phyloP scores from a whole-genome alignment of 805 yeast species.

The Barnettozyma californica region DNA sequence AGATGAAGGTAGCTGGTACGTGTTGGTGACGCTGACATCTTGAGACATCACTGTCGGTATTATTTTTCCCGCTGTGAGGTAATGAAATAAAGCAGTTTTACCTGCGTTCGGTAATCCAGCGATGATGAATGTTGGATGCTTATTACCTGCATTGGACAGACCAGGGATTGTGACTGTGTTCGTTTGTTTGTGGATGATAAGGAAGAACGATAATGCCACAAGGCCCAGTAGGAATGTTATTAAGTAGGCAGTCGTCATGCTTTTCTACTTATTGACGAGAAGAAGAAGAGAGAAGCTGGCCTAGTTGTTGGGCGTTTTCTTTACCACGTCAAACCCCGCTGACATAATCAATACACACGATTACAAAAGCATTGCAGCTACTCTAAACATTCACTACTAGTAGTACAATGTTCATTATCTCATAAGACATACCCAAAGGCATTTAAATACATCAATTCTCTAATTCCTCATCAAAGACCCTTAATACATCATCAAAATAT shows the following conservation, averaged over 20 bases:
- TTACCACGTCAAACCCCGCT: background rate
- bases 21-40: slow-evolving; percentile 37
- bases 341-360: background rate
- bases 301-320: background rate
- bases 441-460: background rate
- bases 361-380: background rate
- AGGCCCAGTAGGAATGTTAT: slow-evolving; percentile 7
- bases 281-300: background rate
- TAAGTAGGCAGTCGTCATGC: slow-evolving; percentile 4
- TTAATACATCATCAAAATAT: slow-evolving; percentile 26
- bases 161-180: slow-evolving; percentile 15
- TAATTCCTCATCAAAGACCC: slow-evolving; percentile 26
- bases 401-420: background rate
- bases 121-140: slow-evolving; percentile 53
- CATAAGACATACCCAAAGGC: background rate
- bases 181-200: slow-evolving; percentile 14
- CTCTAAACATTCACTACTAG: background rate
- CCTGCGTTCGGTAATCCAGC: slow-evolving; percentile 64
- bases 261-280: background rate
- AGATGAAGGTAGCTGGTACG: slow-evolving; percentile 36
- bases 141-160: slow-evolving; percentile 15
- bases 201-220: slow-evolving; percentile 4
- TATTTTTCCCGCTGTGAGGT: slow-evolving; percentile 26
- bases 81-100: slow-evolving; percentile 52
- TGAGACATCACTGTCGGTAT: slow-evolving; percentile 46